These are phyloP conservation scores for Microsporum ferrugineum DNA, from an alignment of 2,329 filamentous ascomycete genomes.

Conservation along the genomic window DNA sequence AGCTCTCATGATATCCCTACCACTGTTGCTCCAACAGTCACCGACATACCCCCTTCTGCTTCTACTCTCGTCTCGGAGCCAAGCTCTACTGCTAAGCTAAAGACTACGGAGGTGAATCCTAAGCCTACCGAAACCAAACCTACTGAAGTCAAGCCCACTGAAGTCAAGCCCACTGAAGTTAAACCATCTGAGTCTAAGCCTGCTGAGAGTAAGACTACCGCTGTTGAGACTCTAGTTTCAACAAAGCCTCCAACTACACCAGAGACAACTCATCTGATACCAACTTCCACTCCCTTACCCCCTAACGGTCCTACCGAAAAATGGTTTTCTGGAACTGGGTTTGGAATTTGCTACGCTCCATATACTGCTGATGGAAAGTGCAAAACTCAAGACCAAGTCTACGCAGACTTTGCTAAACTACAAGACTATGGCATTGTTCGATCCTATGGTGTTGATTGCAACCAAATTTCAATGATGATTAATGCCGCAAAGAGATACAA, in stretches of 20 bases:
- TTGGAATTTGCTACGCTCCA: constrained; percentile 49
- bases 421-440: constrained; percentile 55
- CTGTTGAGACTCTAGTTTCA: background rate
- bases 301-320: background rate
- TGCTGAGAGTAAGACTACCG: background rate
- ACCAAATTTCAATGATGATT: constrained; percentile 55
- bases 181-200: background rate
- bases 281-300: background rate
- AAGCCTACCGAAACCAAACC: background rate
- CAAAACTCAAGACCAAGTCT: constrained; percentile 54
- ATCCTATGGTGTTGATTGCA: constrained; percentile 69
- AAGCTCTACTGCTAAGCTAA: background rate
- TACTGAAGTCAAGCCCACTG: background rate
- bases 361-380: constrained; percentile 49
- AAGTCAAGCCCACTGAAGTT: background rate
- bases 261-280: background rate
- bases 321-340: constrained; percentile 13
- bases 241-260: background rate
- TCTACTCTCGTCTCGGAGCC: background rate
- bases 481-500: constrained; percentile 51
- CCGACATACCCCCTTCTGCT: background rate
- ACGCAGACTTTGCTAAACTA: constrained; percentile 50
- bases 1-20: background rate
- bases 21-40: background rate
- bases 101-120: background rate